phyloP scores from a whole-genome alignment of 2,329 filamentous ascomycete genomes.

The Byssothecium circinans region DNA sequence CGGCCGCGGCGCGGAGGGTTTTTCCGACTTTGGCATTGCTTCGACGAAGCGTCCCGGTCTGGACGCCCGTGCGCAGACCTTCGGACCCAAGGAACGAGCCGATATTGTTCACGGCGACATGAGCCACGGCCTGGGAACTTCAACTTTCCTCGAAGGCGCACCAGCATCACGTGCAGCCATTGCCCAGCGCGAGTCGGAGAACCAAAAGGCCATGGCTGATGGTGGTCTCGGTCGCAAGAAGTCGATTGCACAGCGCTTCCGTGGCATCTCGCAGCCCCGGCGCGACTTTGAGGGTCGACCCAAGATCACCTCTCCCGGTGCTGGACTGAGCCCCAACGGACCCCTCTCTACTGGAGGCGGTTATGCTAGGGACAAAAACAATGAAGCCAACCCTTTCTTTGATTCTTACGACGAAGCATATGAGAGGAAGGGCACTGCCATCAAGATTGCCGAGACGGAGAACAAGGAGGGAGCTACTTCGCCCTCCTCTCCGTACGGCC shows the following conservation, averaged over 20 bases:
- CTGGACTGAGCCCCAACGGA: slow-evolving; percentile 39
- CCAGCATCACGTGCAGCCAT: slow-evolving; percentile 82
- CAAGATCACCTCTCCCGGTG: slow-evolving; percentile 52
- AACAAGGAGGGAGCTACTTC: slow-evolving; percentile 21
- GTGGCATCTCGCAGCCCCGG: slow-evolving; percentile 75
- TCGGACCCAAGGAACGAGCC: slow-evolving; percentile 48
- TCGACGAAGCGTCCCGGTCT: slow-evolving; percentile 37
- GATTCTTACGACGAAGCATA: slow-evolving; percentile 73
- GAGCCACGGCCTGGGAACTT: slow-evolving; percentile 82
- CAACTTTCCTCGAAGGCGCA: slow-evolving; percentile 92
- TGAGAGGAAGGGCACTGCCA: slow-evolving; percentile 63
- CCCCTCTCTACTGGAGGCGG: slow-evolving; percentile 46
- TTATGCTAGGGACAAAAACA: slow-evolving; percentile 34
- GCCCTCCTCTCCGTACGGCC: slow-evolving; percentile 31
- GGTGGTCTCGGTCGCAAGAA: slow-evolving; percentile 79
- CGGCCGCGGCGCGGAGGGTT: slow-evolving; percentile 82
- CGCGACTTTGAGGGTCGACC: slow-evolving; percentile 54
- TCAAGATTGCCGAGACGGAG: slow-evolving; percentile 52
- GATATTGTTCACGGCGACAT: slow-evolving; percentile 83
- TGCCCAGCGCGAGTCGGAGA: slow-evolving; percentile 72
- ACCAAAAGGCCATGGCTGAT: slow-evolving; percentile 47
- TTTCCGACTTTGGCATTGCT: slow-evolving; percentile 68
- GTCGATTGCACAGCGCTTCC: slow-evolving; percentile 88
- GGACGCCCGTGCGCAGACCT: slow-evolving; percentile 31
- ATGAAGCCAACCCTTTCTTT: slow-evolving; percentile 76